phyloP scores from a whole-genome alignment of 2,329 filamentous ascomycete genomes.

The Fusarium miscanthi region DNA sequence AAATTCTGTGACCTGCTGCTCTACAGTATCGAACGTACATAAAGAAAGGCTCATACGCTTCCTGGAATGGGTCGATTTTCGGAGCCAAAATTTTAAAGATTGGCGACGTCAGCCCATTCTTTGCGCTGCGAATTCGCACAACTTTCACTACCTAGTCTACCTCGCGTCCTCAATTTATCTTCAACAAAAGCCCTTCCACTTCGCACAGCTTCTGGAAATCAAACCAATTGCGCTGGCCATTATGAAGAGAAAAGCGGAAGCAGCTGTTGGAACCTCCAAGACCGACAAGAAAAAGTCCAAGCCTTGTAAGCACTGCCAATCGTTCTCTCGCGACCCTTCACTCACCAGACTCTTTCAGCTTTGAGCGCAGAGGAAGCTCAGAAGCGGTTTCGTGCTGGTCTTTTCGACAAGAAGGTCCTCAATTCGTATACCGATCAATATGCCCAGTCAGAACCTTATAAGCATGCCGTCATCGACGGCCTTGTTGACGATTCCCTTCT shows the following conservation, averaged over 20 bases:
- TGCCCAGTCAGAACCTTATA: constrained; percentile 77
- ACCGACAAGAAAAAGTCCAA: constrained; percentile 65
- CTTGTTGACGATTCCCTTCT: constrained; percentile 85
- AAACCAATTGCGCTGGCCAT: constrained; percentile 34
- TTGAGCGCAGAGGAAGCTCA: constrained; percentile 62
- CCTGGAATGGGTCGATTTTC: constrained; percentile 44
- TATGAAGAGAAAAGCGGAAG: constrained; percentile 72
- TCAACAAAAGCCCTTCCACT: constrained; percentile 2
- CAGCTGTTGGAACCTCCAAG: constrained; percentile 56
- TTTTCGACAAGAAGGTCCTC: constrained; percentile 71
- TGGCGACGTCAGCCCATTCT: constrained; percentile 47
- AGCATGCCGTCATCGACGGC: constrained; percentile 87
- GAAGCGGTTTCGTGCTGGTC: constrained; percentile 71
- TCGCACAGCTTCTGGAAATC: constrained; percentile 8
- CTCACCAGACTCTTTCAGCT: constrained; percentile 50
- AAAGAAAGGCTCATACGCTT: constrained; percentile 11
- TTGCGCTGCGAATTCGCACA: constrained; percentile 28
- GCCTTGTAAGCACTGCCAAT: constrained; percentile 53
- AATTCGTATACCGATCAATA: constrained; percentile 71
- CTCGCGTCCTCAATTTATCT: constrained; percentile 4
- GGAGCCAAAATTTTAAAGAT: constrained; percentile 40
- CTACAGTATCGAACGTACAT: constrained; percentile 8
- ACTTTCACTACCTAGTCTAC: not conserved
- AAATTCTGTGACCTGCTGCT: not conserved
- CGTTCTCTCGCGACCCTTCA: constrained; percentile 16